phyloP scores from a whole-genome alignment of 805 yeast species.

The Henningerozyma blattae region DNA sequence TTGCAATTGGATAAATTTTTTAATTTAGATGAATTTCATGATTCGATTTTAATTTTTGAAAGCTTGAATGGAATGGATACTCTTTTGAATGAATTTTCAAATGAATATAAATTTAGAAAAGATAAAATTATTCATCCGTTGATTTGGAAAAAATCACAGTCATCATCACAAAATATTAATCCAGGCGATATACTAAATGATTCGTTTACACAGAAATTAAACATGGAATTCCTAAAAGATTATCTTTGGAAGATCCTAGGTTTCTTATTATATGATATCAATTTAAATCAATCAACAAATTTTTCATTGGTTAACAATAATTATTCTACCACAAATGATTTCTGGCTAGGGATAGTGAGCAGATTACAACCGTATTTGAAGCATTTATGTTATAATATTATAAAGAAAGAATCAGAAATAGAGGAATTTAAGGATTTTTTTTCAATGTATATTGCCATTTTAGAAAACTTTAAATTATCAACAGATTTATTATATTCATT shows the following conservation, averaged over 20 bases:
- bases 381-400: slow-evolving; percentile 32
- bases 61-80: slow-evolving; percentile 55
- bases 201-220: slow-evolving; percentile 15
- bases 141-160: slow-evolving; percentile 29
- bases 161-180: slow-evolving; percentile 7
- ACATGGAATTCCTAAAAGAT: slow-evolving; percentile 28
- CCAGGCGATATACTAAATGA: slow-evolving; percentile 22
- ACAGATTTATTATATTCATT: slow-evolving; percentile 50
- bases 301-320: slow-evolving; percentile 50
- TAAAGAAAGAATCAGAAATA: slow-evolving; percentile 33
- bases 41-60: slow-evolving; percentile 70
- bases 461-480: slow-evolving; percentile 61
- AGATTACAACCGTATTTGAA: slow-evolving; percentile 49
- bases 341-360: slow-evolving; percentile 60
- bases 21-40: slow-evolving; percentile 64
- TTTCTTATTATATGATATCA: slow-evolving; percentile 64
- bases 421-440: slow-evolving; percentile 46
- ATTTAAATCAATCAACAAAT: slow-evolving; percentile 50
- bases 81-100: slow-evolving; percentile 50
- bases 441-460: slow-evolving; percentile 61
- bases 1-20: slow-evolving; percentile 28
- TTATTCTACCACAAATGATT: slow-evolving; percentile 42
- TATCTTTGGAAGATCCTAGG: slow-evolving; percentile 58
- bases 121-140: slow-evolving; percentile 60
- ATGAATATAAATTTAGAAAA: slow-evolving; percentile 61